Base-by-base conservation (phyloP, 2,329 filamentous ascomycete species). In the Rutstroemia sp. region DNA sequence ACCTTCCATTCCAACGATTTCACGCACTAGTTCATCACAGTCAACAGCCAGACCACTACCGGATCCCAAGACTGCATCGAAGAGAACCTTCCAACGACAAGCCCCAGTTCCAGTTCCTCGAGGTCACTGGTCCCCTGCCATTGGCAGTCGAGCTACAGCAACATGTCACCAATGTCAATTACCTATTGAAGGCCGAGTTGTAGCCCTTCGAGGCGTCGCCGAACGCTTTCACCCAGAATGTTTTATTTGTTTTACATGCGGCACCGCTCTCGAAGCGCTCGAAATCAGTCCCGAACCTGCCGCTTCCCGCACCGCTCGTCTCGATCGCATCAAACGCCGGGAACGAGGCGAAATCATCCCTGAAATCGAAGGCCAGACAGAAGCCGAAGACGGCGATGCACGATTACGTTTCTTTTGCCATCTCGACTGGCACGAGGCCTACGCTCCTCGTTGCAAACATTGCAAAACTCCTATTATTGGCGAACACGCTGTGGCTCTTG, bases 401-500 rank as follows among this genome's bases (percentile, higher is more conserved):
- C 78, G 83, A 10, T 74, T 89, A 47, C 84, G 92, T 10, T 97
- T 97, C 79, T 99, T 88, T 75, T 99, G 94, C 73, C 92, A 97
- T 70, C 81, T 99, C n/a, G 94, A 99, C 75, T 99, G 92, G 82
- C 94, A 99, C 72, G 94, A 99, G 73, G 77, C 88, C 54, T 99
- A 89, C 72, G 91, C 88, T 34, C 94, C 94, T 4, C 84, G 90
- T 44, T 99, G 94, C 79, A 94, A 94, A 74, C 91, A 89, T 71
- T 99, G 94, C 80, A 91, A 88, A 71, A 99, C 94, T 7, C 92
- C 94, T 3, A 99, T 99, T 67, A 85, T 97, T 64, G 92, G 92
- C 44, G 92, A 97, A 72, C 90, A 97, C 63, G 86, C 96, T 34
- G 86, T 96, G 14, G 94, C 94, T 1, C 89, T 95, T 56, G 94